These are phyloP conservation scores for Castanea sativa DNA, from an alignment of 306 rosid species.

Conservation along the genomic window DNA sequence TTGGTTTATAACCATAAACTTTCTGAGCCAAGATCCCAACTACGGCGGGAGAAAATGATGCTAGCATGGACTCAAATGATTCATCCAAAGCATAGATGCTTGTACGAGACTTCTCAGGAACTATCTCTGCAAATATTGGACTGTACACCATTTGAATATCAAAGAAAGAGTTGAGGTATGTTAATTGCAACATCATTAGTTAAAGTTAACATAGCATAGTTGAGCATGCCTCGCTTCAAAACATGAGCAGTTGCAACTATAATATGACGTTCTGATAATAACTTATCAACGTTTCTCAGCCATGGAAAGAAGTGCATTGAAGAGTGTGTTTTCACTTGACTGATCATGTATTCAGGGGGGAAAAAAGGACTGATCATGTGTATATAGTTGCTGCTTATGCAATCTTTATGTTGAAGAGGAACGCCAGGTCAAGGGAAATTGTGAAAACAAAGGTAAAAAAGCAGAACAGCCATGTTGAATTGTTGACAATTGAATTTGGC, in stretches of 20 bases:
- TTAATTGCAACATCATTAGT: not conserved
- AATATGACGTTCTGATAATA: not conserved
- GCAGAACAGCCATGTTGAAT: not conserved
- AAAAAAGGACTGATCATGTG: not conserved
- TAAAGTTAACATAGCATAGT: not conserved
- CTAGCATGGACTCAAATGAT: constrained; percentile 60
- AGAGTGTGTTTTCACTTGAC: not conserved
- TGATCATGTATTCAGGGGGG: too few species aligned
- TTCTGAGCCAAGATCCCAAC: constrained; percentile 73
- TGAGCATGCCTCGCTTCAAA: not conserved
- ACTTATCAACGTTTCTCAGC: not conserved
- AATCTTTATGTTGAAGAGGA: not conserved
- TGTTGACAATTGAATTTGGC: not conserved
- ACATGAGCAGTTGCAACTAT: not conserved
- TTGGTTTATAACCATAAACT: constrained; percentile 60
- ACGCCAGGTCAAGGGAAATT: not conserved
- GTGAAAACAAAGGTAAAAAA: not conserved
- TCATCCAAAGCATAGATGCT: constrained; percentile 73
- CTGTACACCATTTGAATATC: constrained; percentile 38
- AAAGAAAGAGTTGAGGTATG: not conserved
- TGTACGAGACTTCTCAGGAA: constrained; percentile 76
- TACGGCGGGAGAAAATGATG: constrained; percentile 75
- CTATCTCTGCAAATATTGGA: constrained; percentile 97
- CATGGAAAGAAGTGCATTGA: not conserved
- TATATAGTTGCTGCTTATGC: not conserved